phyloP scores from a whole-genome alignment of 2,329 filamentous ascomycete species.

The Colletotrichum sansevieriae region DNA sequence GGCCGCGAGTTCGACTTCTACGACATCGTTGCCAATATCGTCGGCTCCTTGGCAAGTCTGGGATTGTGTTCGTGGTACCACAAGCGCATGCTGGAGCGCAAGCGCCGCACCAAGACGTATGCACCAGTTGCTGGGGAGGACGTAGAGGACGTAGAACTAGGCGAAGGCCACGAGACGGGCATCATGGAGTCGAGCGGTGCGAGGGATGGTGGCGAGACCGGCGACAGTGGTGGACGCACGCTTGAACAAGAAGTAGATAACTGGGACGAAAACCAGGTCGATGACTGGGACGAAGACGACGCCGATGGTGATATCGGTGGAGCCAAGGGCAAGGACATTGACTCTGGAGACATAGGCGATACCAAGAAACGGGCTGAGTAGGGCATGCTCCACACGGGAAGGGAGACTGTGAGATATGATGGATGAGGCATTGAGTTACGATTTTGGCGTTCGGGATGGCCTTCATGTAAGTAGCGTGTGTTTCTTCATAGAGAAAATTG shows the following conservation, averaged over 20 bases:
- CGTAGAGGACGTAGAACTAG: slow-evolving; percentile 82
- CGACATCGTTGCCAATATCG: slow-evolving; percentile 89
- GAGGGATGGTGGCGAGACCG: slow-evolving; percentile 45
- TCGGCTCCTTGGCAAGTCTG: slow-evolving; percentile 80
- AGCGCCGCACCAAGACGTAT: slow-evolving; percentile 80
- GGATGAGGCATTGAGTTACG: slow-evolving; percentile 41
- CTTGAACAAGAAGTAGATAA: slow-evolving; percentile 90
- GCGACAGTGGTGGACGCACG: slow-evolving; percentile 45
- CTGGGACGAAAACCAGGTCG: slow-evolving; percentile 87
- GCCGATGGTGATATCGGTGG: slow-evolving; percentile 47
- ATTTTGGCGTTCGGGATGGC: slow-evolving; percentile 33
- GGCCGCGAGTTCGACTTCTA: slow-evolving; percentile 80
- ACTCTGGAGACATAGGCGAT: slow-evolving; percentile 45
- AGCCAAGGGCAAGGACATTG: slow-evolving; percentile 46
- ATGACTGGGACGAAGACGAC: slow-evolving; percentile 70
- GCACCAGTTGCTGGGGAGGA: slow-evolving; percentile 75
- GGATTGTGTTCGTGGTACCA: slow-evolving; percentile 92
- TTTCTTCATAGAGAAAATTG: slow-evolving; percentile 13
- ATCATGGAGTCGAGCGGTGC: slow-evolving; percentile 55
- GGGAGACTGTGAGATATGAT: slow-evolving; percentile 20
- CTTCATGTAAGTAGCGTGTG: slow-evolving; percentile 37
- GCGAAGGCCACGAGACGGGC: slow-evolving; percentile 77
- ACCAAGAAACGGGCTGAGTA: slow-evolving; percentile 53
- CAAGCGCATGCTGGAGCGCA: slow-evolving; percentile 92
- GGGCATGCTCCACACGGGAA: neutral